phyloP scores from a whole-genome alignment of 805 yeast genomes.

The Isabelozyma rhagii region DNA sequence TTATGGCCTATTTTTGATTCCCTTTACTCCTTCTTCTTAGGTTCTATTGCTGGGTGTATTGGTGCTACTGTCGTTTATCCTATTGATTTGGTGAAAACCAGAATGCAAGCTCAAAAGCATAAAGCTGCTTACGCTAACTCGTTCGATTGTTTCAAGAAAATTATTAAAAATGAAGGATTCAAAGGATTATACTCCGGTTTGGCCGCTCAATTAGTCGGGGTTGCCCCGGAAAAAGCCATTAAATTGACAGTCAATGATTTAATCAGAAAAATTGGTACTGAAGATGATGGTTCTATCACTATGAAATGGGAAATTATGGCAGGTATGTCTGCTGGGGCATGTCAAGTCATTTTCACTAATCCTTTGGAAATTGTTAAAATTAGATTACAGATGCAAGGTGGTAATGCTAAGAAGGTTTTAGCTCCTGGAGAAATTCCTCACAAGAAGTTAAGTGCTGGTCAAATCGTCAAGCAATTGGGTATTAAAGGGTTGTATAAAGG shows the following conservation, averaged over 20 bases:
- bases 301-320: slow-evolving; percentile 73
- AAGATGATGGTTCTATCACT: slow-evolving; percentile 31
- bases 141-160: slow-evolving; percentile 79
- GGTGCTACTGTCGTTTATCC: slow-evolving; percentile 99
- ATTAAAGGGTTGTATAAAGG: slow-evolving; percentile 87
- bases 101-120: slow-evolving; percentile 94
- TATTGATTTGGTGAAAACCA: slow-evolving; percentile 90
- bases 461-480: slow-evolving; percentile 77
- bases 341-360: slow-evolving; percentile 94
- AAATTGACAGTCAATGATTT: slow-evolving; percentile 92
- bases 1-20: slow-evolving; percentile 61
- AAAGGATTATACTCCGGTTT: slow-evolving; percentile 88
- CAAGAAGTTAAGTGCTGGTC: slow-evolving; percentile 54
- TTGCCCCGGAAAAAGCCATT: slow-evolving; percentile 97
- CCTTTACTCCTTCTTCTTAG: slow-evolving; percentile 80
- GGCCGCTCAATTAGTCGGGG: slow-evolving; percentile 93
- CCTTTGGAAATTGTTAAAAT: slow-evolving; percentile 96
- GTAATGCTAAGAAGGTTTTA: slow-evolving; percentile 28
- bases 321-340: slow-evolving; percentile 94
- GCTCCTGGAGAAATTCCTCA: slow-evolving; percentile 39
- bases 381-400: slow-evolving; percentile 92
- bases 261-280: slow-evolving; percentile 68
- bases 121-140: slow-evolving; percentile 73
- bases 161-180: slow-evolving; percentile 72
- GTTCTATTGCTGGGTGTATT: slow-evolving; percentile 94